Percentiles rank a stretch among this genome's conserved stretches.
Conservation (phyloP, 169 alveolate genomes). For the Plasmodium sp. region DNA sequence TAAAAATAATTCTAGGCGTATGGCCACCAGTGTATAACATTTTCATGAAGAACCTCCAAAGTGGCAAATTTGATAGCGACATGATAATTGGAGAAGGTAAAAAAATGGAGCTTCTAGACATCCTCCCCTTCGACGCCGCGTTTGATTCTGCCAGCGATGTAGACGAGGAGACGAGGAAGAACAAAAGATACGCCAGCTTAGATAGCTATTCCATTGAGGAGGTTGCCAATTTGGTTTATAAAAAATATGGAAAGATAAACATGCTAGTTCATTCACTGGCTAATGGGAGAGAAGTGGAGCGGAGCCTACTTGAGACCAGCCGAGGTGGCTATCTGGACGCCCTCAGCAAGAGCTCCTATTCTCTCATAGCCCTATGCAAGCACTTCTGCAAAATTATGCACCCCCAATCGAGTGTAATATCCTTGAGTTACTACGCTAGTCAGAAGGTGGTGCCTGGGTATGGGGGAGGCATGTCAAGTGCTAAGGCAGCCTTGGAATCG, state of each 20-base stretch:
- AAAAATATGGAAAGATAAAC: conserved; percentile 77
- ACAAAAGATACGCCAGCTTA: conserved; percentile 82
- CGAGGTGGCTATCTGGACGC: conserved; percentile 87
- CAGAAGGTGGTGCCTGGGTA: conserved; percentile 84
- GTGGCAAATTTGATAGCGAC: conserved; percentile 75
- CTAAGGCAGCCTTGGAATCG: conserved; percentile 87
- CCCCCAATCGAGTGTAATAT: conserved; percentile 77
- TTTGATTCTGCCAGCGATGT: conserved; percentile 82
- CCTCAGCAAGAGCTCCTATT: conserved; percentile 82
- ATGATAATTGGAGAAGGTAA: conserved; percentile 15
- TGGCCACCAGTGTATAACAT: conserved; percentile 81
- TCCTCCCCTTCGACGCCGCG: conserved; percentile 85
- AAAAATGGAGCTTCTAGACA: conserved; percentile 75
- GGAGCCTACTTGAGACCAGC: conserved; percentile 84
- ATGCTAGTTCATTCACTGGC: conserved; percentile 88
- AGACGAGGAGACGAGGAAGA: conserved; percentile 82
- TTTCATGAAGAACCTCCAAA: conserved; percentile 71
- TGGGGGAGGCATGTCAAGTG: conserved; percentile 90
- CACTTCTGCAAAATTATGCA: conserved; percentile 84
- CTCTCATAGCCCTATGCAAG: conserved; percentile 84
- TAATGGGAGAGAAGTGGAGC: conserved; percentile 86
- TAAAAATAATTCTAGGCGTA: conserved; percentile 73
- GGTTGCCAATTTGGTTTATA: conserved; percentile 69
- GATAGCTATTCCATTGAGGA: conserved; percentile 81
- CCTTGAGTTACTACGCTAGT: conserved; percentile 85